These are phyloP conservation scores for Amanita inopinata DNA, from an alignment of 768 basidiomycete species.

Conservation along the genomic window DNA sequence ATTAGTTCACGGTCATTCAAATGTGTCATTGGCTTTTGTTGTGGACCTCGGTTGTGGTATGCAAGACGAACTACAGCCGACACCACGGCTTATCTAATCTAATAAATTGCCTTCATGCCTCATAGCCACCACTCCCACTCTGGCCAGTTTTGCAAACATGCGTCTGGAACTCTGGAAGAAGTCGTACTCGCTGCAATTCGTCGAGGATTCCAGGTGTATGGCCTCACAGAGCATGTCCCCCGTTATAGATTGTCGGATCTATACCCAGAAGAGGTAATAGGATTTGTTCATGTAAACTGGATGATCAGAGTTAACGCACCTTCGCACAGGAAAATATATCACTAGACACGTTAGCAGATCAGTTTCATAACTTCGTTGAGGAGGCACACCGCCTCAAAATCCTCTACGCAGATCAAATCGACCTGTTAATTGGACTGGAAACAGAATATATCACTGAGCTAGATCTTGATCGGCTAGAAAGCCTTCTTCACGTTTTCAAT, in stretches of 20 bases:
- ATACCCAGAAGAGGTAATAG: slow-evolving; percentile 94
- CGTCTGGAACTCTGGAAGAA: slow-evolving; percentile 68
- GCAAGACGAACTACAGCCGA: too few species aligned
- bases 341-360: slow-evolving; percentile 39
- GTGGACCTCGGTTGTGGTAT: too few species aligned
- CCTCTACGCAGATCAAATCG: slow-evolving; percentile 53
- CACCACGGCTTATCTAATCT: too few species aligned
- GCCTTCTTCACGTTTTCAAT: slow-evolving; percentile 37
- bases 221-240: slow-evolving; percentile 89
- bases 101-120: slow-evolving; percentile 32
- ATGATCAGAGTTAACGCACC: slow-evolving; percentile 6
- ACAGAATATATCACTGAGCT: slow-evolving; percentile 75
- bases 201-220: slow-evolving; percentile 73
- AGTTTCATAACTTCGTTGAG: slow-evolving; percentile 65
- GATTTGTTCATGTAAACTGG: slow-evolving; percentile 2
- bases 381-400: slow-evolving; percentile 74
- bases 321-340: slow-evolving; percentile 42
- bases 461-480: slow-evolving; percentile 52
- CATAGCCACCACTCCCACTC: slow-evolving; percentile 87
- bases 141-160: slow-evolving; percentile 91
- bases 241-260: slow-evolving; percentile 74
- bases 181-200: slow-evolving; percentile 74
- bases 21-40: too few species aligned
- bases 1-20: too few species aligned
- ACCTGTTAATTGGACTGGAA: slow-evolving; percentile 82